phyloP scores from a whole-genome alignment of 805 yeast species.

The Nakazawaea populi region DNA sequence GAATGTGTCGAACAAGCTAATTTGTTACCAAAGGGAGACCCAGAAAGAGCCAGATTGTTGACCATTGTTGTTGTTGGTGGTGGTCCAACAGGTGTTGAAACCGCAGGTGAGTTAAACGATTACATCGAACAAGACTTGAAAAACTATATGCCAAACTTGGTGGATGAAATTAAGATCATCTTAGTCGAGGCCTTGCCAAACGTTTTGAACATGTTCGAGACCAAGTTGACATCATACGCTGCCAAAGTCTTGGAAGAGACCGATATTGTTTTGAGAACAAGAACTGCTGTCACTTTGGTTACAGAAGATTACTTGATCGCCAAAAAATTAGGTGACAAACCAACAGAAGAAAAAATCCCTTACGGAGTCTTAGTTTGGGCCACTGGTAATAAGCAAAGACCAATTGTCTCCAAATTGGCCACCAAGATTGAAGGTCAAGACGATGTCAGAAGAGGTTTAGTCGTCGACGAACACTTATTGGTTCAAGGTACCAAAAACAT shows the following conservation, averaged over 20 bases:
- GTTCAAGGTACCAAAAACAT: constrained; percentile 44
- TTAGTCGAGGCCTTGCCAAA: constrained; percentile 50
- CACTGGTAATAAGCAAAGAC: constrained; percentile 51
- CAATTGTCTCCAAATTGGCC: constrained; percentile 35
- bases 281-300: constrained; percentile 46
- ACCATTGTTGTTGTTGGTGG: constrained; percentile 52
- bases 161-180: constrained; percentile 41
- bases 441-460: constrained; percentile 48
- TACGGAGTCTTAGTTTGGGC: constrained; percentile 56
- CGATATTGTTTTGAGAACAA: constrained; percentile 39
- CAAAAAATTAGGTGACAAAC: constrained; percentile 34
- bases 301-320: constrained; percentile 36
- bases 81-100: constrained; percentile 56
- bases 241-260: constrained; percentile 45
- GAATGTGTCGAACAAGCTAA: constrained; percentile 50
- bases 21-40: constrained; percentile 43
- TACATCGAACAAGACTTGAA: constrained; percentile 49
- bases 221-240: constrained; percentile 45
- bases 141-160: constrained; percentile 50
- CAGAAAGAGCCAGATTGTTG: constrained; percentile 46
- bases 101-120: constrained; percentile 52
- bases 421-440: constrained; percentile 44
- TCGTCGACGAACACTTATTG: constrained; percentile 41
- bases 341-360: constrained; percentile 34
- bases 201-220: constrained; percentile 46